Conservation (phyloP, 371 early-diverging fungal species). For the Synchytrium microbalum region DNA sequence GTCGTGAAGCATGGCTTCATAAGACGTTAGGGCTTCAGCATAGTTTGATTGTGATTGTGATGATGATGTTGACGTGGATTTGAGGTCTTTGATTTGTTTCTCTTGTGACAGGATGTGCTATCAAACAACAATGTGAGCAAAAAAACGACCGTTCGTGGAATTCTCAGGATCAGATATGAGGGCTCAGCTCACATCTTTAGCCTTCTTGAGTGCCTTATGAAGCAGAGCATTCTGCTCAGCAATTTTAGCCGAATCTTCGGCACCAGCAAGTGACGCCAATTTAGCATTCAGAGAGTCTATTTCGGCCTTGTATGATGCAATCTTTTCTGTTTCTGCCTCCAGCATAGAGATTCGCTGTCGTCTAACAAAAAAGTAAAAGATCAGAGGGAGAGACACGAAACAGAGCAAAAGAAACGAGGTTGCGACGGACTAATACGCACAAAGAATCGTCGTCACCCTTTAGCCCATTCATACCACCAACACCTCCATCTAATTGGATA, state of each 20-base stretch:
- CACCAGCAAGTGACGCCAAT: slow-evolving; percentile 13
- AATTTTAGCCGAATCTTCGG: slow-evolving; percentile 44
- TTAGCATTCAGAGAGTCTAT: slow-evolving; percentile 53
- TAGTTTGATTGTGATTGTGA: slow-evolving; percentile 29
- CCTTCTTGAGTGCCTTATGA: slow-evolving; percentile 58
- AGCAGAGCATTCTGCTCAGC: slow-evolving; percentile 53
- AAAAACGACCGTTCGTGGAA: not conserved
- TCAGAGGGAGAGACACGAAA: too few species aligned
- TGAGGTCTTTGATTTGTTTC: slow-evolving; percentile 35
- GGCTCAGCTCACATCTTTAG: slow-evolving; percentile 52
- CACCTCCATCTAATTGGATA: slow-evolving; percentile 20
- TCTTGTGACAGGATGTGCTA: slow-evolving; percentile 49
- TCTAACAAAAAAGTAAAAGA: too few species aligned
- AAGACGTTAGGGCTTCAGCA: slow-evolving; percentile 60
- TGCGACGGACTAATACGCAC: too few species aligned
- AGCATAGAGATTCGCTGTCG: not conserved
- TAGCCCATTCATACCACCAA: too few species aligned
- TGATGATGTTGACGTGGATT: slow-evolving; percentile 16
- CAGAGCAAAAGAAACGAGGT: too few species aligned
- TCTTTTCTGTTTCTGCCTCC: not conserved
- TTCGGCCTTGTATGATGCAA: slow-evolving; percentile 44
- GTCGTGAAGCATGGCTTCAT: slow-evolving; percentile 47
- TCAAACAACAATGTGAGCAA: slow-evolving; percentile 19
- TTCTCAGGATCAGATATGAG: not conserved
- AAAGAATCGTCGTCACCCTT: too few species aligned